Conservation (phyloP, 2,329 filamentous ascomycete species). For the Cladosporium velox region DNA sequence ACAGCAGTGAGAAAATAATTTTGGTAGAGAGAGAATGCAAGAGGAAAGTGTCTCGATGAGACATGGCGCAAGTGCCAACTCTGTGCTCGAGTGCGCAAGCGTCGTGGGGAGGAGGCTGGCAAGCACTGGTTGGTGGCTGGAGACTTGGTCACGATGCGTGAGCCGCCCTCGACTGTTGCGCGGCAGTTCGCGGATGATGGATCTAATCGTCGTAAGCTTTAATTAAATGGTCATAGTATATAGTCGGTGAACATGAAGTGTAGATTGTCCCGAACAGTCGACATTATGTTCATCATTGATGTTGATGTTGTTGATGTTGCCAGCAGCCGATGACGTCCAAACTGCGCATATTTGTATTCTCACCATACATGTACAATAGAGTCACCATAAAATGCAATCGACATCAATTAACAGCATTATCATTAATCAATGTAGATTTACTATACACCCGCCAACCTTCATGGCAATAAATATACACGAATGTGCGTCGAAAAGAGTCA, state of each 20-base stretch:
- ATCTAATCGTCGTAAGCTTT: neutral
- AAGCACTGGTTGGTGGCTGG: neutral
- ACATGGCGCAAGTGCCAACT: neutral
- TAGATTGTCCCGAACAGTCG: neutral
- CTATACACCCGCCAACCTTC: neutral
- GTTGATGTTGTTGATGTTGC: too few relatives aligned
- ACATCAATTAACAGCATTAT: constrained; percentile 3
- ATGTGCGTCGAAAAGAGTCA: neutral
- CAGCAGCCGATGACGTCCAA: neutral
- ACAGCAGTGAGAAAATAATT: neutral
- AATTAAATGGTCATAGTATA: neutral
- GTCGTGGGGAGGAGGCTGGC: neutral
- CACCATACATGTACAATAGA: neutral
- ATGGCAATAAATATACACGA: neutral
- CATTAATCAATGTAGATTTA: constrained; percentile 5
- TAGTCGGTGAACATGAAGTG: neutral
- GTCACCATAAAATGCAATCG: neutral
- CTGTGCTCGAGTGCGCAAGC: neutral
- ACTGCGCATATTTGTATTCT: neutral
- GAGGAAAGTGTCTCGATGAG: neutral
- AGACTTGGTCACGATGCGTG: neutral
- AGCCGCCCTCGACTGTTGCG: neutral
- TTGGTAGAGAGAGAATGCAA: constrained; percentile 1
- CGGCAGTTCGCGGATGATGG: neutral
- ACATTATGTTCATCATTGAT: neutral